Percentiles rank a stretch among this genome's conserved stretches.
These are phyloP conservation scores for Russula earlei DNA, from an alignment of 768 basidiomycete species.

Conservation along the genomic window DNA sequence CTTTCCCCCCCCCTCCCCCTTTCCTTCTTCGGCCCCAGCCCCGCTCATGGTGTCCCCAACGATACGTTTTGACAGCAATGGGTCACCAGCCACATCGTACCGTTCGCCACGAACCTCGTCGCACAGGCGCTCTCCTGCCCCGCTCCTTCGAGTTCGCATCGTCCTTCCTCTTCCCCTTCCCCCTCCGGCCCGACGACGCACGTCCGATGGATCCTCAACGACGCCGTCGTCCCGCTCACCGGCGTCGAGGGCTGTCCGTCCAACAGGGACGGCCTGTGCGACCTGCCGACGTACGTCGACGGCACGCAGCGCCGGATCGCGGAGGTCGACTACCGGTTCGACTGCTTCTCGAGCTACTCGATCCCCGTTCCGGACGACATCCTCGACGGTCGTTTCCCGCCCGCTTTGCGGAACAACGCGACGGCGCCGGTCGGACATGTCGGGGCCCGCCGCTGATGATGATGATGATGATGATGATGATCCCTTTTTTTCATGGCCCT, in stretches of 20 bases:
- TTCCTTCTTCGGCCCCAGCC: no score
- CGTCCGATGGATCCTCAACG: conserved; percentile 41
- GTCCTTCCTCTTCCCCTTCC: neutral
- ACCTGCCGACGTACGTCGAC: conserved; percentile 30
- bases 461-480: no score
- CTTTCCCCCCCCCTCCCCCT: neutral
- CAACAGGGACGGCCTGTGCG: conserved; percentile 36
- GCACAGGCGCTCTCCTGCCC: conserved; percentile 38
- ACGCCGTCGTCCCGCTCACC: conserved; percentile 38
- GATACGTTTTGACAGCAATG: conserved; percentile 19
- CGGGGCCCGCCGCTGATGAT: no score
- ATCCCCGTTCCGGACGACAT: conserved; percentile 30
- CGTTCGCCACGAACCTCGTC: conserved; percentile 41
- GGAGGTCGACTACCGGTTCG: conserved; percentile 33
- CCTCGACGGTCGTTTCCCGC: conserved; percentile 29
- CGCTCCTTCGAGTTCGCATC: no score
- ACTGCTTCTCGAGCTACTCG: conserved; percentile 40
- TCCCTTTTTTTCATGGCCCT: no score
- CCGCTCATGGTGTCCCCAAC: no score
- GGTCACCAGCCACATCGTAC: conserved; percentile 34
- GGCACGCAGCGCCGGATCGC: conserved; percentile 31
- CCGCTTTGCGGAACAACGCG: neutral
- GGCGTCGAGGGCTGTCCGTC: conserved; percentile 33
- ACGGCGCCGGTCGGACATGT: no score
- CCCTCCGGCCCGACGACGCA: conserved; percentile 23